These are phyloP conservation scores for Emericellopsis cladophorae DNA, from an alignment of 2,329 filamentous ascomycete species.

Conservation along the genomic window DNA sequence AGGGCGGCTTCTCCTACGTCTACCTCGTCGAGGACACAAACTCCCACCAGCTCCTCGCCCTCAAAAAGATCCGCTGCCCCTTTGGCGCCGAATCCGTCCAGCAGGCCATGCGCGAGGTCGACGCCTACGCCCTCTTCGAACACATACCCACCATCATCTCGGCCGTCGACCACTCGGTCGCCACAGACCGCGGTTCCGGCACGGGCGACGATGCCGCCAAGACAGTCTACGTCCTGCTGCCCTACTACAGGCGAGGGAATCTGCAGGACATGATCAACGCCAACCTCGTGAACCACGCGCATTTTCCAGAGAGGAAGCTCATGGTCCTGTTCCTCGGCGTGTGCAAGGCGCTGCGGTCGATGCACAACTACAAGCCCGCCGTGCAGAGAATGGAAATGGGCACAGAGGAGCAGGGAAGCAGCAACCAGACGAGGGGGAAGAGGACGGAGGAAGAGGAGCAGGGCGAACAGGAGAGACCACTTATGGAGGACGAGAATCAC, in stretches of 20 bases:
- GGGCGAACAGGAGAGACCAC: slow-evolving; percentile 63
- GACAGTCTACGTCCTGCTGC: slow-evolving; percentile 91
- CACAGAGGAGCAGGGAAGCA: slow-evolving; percentile 21
- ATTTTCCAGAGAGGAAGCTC: slow-evolving; percentile 75
- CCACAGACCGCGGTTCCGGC: slow-evolving; percentile 50
- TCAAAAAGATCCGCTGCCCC: slow-evolving; percentile 98
- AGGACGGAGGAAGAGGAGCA: slow-evolving; percentile 54
- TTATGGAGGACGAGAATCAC: slow-evolving; percentile 65
- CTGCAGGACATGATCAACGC: slow-evolving; percentile 98
- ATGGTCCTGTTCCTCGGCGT: slow-evolving; percentile 90
- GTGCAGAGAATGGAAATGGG: slow-evolving; percentile 42
- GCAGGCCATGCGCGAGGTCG: slow-evolving; percentile 91
- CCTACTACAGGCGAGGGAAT: slow-evolving; percentile 91
- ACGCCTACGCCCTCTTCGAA: slow-evolving; percentile 85
- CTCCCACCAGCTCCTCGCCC: slow-evolving; percentile 73
- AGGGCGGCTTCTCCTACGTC: slow-evolving; percentile 97
- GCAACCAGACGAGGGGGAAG: slow-evolving; percentile 22
- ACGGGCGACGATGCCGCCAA: slow-evolving; percentile 49
- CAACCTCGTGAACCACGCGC: slow-evolving; percentile 88
- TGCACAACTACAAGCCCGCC: slow-evolving; percentile 68
- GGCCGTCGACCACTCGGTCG: slow-evolving; percentile 70
- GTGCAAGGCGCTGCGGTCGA: slow-evolving; percentile 72
- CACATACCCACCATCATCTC: slow-evolving; percentile 78
- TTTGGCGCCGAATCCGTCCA: slow-evolving; percentile 94
- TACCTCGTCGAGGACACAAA: slow-evolving; percentile 92